phyloP scores from a whole-genome alignment of 1,284 basidiomycete species.

The Papiliotrema laurentii region DNA sequence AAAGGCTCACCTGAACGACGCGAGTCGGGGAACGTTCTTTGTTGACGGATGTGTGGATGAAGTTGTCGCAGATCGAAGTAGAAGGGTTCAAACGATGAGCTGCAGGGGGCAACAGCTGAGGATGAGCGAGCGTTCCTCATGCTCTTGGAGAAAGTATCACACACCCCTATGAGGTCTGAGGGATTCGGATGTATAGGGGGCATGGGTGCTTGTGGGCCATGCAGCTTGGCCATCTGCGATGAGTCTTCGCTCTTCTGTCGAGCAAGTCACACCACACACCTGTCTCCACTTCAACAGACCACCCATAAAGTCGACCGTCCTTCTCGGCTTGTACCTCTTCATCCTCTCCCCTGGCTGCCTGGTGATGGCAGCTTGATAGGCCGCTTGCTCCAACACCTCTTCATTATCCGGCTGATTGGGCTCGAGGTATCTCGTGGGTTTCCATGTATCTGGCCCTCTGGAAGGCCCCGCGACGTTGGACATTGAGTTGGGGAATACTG shows the following conservation, averaged over 20 bases:
- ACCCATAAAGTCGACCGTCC: slow-evolving; percentile 93
- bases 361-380: slow-evolving; percentile 65
- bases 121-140: slow-evolving; percentile 5
- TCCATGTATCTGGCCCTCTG: slow-evolving; percentile 47
- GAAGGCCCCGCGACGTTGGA: slow-evolving; percentile 29
- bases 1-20: slow-evolving; percentile 70
- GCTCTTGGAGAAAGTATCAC: slow-evolving; percentile 23
- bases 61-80: slow-evolving; percentile 89
- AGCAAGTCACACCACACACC: slow-evolving; percentile 53
- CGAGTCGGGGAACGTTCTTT: slow-evolving; percentile 97
- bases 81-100: slow-evolving; percentile 85
- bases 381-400: slow-evolving; percentile 66
- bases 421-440: slow-evolving; percentile 51
- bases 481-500: neutral
- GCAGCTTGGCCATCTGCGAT: slow-evolving; percentile 63
- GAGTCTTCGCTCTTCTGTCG: neutral
- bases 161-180: slow-evolving; percentile 76
- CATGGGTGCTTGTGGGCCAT: slow-evolving; percentile 66
- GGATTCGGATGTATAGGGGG: slow-evolving; percentile 74
- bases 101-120: slow-evolving; percentile 82
- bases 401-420: slow-evolving; percentile 65
- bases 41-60: slow-evolving; percentile 97
- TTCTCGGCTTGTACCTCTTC: slow-evolving; percentile 83
- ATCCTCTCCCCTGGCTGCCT: slow-evolving; percentile 51
- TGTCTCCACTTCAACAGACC: slow-evolving; percentile 75